These are phyloP conservation scores for Hortaea sp. DNA, from an alignment of 2,329 filamentous ascomycete species.

Conservation along the genomic window DNA sequence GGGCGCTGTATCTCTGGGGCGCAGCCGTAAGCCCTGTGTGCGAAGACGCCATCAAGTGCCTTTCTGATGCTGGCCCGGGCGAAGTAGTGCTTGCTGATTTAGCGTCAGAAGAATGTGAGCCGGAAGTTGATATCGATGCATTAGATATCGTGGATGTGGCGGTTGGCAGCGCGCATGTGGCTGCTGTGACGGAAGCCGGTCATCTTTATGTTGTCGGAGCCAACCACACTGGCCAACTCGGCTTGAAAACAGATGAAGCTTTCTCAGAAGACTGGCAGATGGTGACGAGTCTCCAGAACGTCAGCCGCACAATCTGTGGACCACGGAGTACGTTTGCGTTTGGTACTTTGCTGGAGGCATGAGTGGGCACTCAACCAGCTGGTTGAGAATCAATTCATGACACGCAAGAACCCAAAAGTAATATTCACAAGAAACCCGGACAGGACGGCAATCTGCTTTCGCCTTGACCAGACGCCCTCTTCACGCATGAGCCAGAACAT, in stretches of 20 bases:
- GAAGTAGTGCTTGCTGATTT: slow-evolving; percentile 22
- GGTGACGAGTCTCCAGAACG: slow-evolving; percentile 5
- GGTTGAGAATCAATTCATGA: slow-evolving; percentile 33
- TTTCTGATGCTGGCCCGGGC: slow-evolving; percentile 12
- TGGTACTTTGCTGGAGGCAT: not conserved
- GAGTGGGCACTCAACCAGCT: not conserved
- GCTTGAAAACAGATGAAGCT: slow-evolving; percentile 19
- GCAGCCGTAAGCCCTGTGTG: slow-evolving; percentile 13
- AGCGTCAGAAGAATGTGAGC: slow-evolving; percentile 23
- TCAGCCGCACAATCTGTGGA: slow-evolving; percentile 14
- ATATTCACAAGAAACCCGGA: slow-evolving; percentile 75
- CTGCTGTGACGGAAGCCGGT: slow-evolving; percentile 40
- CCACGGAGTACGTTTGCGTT: slow-evolving; percentile 14
- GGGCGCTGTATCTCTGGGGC: slow-evolving; percentile 55
- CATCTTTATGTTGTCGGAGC: slow-evolving; percentile 47
- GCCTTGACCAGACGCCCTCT: slow-evolving; percentile 74
- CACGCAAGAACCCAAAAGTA: slow-evolving; percentile 59
- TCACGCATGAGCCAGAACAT: slow-evolving; percentile 77
- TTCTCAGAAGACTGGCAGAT: slow-evolving; percentile 19
- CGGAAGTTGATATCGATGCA: slow-evolving; percentile 27
- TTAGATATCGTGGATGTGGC: slow-evolving; percentile 46
- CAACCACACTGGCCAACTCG: slow-evolving; percentile 52
- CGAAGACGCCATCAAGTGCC: slow-evolving; percentile 11
- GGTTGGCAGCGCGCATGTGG: slow-evolving; percentile 49
- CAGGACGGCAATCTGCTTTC: slow-evolving; percentile 77